A percentile compares a stretch with the other conserved stretches of the same genome.
These are phyloP conservation scores for Tetrahymena borealis DNA, from an alignment of 73 alveolate species.

Conservation along the genomic window DNA sequence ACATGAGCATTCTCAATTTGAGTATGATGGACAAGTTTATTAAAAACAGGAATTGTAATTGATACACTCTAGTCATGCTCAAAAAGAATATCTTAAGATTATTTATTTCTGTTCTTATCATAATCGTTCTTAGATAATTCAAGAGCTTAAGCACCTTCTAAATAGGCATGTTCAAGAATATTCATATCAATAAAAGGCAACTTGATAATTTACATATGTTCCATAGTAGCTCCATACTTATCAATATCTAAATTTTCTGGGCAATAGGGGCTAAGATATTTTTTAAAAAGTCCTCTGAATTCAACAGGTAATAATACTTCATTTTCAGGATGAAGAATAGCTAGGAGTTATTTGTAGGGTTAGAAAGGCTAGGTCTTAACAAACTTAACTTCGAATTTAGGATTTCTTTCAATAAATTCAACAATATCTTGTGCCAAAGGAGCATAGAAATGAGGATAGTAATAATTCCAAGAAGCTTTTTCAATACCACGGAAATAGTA, in stretches of 20 bases:
- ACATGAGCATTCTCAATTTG: not conserved
- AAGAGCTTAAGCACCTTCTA: not conserved
- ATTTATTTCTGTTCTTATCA: not conserved
- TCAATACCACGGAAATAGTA: constrained; percentile 1
- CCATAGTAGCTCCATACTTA: not conserved
- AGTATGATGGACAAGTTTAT: not conserved
- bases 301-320: not conserved
- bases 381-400: not conserved
- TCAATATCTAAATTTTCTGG: not conserved
- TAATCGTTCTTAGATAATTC: not conserved
- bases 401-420: not conserved
- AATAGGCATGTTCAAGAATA: not conserved
- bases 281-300: not conserved
- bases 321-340: not conserved
- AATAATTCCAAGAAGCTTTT: not conserved
- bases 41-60: not conserved
- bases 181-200: not conserved
- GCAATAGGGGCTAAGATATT: not conserved
- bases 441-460: not conserved
- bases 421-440: not conserved
- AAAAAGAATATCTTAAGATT: not conserved
- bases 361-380: not conserved
- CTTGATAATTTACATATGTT: not conserved
- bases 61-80: not conserved
- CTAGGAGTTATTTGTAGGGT: not conserved